Percentiles rank a stretch among this genome's conserved stretches.
These are phyloP conservation scores for Glycine soja DNA, from an alignment of 306 rosid genomes.

Conservation along the genomic window DNA sequence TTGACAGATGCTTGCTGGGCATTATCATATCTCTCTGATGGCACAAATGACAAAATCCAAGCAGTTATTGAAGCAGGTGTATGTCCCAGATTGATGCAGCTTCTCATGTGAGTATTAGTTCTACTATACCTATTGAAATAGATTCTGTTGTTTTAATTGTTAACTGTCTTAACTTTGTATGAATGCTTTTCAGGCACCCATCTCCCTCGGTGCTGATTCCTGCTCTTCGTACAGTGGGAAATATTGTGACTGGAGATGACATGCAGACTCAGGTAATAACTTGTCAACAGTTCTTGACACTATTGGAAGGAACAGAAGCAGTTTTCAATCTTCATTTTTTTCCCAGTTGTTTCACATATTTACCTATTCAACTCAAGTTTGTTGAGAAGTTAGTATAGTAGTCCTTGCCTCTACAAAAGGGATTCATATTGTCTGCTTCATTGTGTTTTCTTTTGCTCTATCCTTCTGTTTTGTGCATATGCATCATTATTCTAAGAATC, in stretches of 20 bases:
- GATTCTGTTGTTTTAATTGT: slow-evolving; percentile 12
- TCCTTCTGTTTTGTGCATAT: no score
- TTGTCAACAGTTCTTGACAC: not conserved
- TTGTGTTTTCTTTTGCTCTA: no score
- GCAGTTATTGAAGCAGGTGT: slow-evolving; percentile 84
- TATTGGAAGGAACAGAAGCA: not conserved
- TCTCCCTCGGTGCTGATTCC: slow-evolving; percentile 77
- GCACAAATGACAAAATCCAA: slow-evolving; percentile 68
- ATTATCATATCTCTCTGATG: no score
- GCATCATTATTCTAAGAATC: no score
- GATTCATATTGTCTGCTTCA: no score
- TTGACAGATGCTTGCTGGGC: no score
- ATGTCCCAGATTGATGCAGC: slow-evolving; percentile 70
- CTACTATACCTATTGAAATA: not conserved
- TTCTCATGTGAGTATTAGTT: slow-evolving; percentile 69
- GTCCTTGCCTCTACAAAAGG: no score
- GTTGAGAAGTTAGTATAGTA: not conserved
- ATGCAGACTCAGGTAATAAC: slow-evolving; percentile 78
- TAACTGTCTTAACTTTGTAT: slow-evolving; percentile 1
- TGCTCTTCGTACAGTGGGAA: slow-evolving; percentile 85
- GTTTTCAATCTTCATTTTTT: not conserved
- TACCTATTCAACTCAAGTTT: not conserved
- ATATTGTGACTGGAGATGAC: slow-evolving; percentile 91
- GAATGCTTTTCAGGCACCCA: slow-evolving; percentile 63
- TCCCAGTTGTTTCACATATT: slow-evolving; percentile 24